Evolutionary conservation across 2,329 filamentous ascomycete species (phyloP).

Genomic region (Dactylellina cionopaga): DNA sequence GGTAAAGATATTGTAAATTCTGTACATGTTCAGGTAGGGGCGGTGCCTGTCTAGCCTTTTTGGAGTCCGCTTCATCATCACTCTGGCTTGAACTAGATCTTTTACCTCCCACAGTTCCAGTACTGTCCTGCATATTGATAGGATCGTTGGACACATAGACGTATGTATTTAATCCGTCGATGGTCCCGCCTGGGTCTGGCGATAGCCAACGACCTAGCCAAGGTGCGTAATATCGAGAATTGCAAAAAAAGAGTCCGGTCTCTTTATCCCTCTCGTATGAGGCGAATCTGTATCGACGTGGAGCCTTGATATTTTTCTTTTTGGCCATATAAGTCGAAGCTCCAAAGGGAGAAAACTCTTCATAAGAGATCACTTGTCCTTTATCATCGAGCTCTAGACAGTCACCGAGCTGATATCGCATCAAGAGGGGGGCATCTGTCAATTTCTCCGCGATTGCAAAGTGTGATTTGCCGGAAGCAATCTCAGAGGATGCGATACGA

Average conservation of each 20-base stretch:
- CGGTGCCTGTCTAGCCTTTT: too few species aligned
- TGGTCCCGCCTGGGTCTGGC: constrained; percentile 54
- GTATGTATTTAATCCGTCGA: constrained; percentile 21
- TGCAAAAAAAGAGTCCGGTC: constrained; percentile 56
- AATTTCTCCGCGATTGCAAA: neutral
- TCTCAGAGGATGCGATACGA: neutral
- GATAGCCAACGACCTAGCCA: constrained; percentile 57
- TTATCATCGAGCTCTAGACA: constrained; percentile 42
- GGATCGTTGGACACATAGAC: constrained; percentile 7
- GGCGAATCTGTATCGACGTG: constrained; percentile 56
- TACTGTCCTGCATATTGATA: too few species aligned
- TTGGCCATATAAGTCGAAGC: constrained; percentile 20
- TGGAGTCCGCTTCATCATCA: too few species aligned
- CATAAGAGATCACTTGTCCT: constrained; percentile 1
- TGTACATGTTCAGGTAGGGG: too few species aligned
- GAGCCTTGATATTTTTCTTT: constrained; percentile 26
- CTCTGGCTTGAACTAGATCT: too few species aligned
- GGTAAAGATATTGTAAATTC: too few species aligned
- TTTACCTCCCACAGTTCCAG: too few species aligned
- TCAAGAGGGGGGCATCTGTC: neutral
- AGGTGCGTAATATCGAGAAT: constrained; percentile 56
- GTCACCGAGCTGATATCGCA: constrained; percentile 10
- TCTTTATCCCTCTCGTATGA: constrained; percentile 56
- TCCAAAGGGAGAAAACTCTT: constrained; percentile 27
- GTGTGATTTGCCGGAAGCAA: too few species aligned